phyloP scores from a whole-genome alignment of 1,284 basidiomycete species.

The Porogramme epimiltina region DNA sequence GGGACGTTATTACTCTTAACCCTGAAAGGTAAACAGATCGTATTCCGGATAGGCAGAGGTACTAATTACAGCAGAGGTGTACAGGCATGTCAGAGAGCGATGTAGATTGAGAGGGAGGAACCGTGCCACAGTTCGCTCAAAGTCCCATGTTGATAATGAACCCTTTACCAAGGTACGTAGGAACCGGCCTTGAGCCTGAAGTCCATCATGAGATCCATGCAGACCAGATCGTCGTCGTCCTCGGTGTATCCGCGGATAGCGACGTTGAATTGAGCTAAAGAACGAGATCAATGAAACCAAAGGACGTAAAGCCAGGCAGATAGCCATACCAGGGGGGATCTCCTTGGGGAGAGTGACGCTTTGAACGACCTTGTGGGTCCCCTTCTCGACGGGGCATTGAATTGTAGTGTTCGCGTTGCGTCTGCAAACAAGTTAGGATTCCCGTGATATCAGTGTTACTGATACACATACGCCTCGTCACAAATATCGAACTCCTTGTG shows the following conservation, averaged over 20 bases:
- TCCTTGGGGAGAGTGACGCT: slow-evolving; percentile 85
- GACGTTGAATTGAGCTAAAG: slow-evolving; percentile 84
- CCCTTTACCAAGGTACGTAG: background rate
- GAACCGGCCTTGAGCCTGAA: slow-evolving; percentile 43
- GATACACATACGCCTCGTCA: slow-evolving; percentile 83
- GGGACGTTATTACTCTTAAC: too few relatives aligned
- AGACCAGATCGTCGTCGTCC: slow-evolving; percentile 81
- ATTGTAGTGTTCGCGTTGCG: slow-evolving; percentile 70
- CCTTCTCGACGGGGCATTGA: slow-evolving; percentile 78
- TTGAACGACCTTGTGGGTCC: slow-evolving; percentile 72
- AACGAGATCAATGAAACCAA: background rate
- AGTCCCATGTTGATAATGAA: too few relatives aligned
- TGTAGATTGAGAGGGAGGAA: too few relatives aligned
- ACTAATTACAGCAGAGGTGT: too few relatives aligned
- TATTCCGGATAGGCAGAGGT: too few relatives aligned
- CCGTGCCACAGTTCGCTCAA: too few relatives aligned
- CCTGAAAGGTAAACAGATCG: too few relatives aligned
- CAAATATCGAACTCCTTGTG: slow-evolving; percentile 86
- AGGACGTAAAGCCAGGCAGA: background rate
- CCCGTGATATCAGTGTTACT: background rate
- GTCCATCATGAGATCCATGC: slow-evolving; percentile 79
- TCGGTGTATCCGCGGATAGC: slow-evolving; percentile 72
- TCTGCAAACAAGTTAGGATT: slow-evolving; percentile 36
- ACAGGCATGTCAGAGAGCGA: too few relatives aligned
- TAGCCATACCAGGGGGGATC: slow-evolving; percentile 77